Base-by-base conservation (phyloP, 345 rosid genomes). In the Hypericum androsaemum region DNA sequence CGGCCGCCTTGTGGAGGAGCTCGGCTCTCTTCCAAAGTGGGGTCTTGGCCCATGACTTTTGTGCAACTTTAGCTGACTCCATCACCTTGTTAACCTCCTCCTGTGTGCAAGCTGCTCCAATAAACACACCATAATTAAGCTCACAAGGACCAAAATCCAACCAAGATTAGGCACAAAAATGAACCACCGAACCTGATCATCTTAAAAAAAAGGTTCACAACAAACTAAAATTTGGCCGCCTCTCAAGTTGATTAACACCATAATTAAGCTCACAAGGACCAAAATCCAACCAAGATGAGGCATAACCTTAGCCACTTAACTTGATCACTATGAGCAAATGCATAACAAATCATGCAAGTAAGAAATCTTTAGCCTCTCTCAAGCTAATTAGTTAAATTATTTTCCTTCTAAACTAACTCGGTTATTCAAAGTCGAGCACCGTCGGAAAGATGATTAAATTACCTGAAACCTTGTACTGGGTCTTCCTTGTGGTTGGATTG, bases 21-120 rank as follows among this genome's bases (percentile, higher is more conserved):
- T 92, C 97, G 6, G 97, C 95, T 72, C 98, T 71, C 79, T 83
- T 92, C 98, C 98, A 92, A 9, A 92, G 72, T 6, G 98, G 98
- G 50, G 95, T 92, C 74, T 82, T 92, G 5, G 94, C 98, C 98
- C 95, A 92, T 5, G 77, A 56, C 58, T 92, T 92, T 59, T 92
- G 95, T 13, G 95, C 95, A 7, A 62, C 52, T 72, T 85, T 92
- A 3, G 98, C 88, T 15, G 67, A 38, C 12, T 88, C 98, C 94
- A 85, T 88, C 32, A 77, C 84, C 55, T 75, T 76, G 81, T 92
- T 92, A 51, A 92, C 98, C 71, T 92, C 98, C 68, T 78, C 95
- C 76, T 88, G 98, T 10, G 94, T 78, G 73, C 98, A 88, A 49
- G 97, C 97, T 92, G 71, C 37, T 65, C 5, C 64, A 22, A 40